These are phyloP conservation scores for Gracilariopsis chorda DNA, from an alignment of 23 red algal species.

Conservation along the genomic window DNA sequence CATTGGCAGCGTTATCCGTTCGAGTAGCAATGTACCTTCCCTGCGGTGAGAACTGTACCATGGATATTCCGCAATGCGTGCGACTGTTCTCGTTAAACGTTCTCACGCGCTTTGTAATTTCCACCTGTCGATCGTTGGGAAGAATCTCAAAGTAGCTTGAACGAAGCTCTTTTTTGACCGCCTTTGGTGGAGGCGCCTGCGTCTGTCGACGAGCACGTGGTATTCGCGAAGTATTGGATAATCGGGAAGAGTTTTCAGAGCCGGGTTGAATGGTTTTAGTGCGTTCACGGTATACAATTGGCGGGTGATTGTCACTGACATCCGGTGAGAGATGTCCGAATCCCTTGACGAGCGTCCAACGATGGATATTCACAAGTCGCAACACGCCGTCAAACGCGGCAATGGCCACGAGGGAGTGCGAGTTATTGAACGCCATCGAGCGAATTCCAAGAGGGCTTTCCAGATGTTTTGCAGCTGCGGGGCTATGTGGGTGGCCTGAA, in stretches of 20 bases:
- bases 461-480: neutral
- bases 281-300: neutral
- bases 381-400: neutral
- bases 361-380: neutral
- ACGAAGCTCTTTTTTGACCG: neutral
- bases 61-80: neutral
- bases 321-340: neutral
- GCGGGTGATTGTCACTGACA: neutral
- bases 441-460: neutral
- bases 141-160: neutral
- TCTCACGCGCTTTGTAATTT: conserved; percentile 17
- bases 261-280: neutral
- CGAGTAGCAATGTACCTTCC: conserved; percentile 9
- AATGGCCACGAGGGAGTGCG: neutral
- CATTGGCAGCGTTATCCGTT: neutral
- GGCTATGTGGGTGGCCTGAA: neutral
- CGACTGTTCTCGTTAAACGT: neutral
- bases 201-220: neutral
- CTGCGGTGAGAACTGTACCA: neutral
- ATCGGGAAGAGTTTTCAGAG: neutral
- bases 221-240: neutral
- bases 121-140: neutral
- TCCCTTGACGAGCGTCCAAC: neutral
- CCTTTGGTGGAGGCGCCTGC: neutral
- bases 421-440: neutral